These are phyloP conservation scores for Phytophthora brassicae DNA, from an alignment of 352 stramenopile species.

Conservation along the genomic window DNA sequence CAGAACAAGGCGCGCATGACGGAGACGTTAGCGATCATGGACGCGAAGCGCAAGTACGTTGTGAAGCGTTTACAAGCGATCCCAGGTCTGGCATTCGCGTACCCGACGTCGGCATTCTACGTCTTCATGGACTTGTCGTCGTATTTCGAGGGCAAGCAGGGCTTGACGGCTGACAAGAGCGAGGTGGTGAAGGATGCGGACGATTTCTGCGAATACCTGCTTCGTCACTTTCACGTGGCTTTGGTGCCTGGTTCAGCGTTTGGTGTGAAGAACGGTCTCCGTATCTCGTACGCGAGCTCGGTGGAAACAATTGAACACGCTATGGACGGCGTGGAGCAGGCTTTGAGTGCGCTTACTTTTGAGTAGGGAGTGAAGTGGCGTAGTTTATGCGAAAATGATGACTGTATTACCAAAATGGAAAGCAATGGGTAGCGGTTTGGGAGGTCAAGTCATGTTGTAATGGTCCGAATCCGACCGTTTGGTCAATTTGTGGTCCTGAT, in stretches of 20 bases:
- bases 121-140: conserved; percentile 91
- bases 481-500: too few relatives aligned
- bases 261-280: conserved; percentile 90
- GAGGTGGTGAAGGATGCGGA: conserved; percentile 55
- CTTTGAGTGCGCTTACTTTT: conserved; percentile 52
- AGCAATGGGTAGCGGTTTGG: too few relatives aligned
- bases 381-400: too few relatives aligned
- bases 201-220: conserved; percentile 92
- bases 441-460: too few relatives aligned
- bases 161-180: conserved; percentile 37
- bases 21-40: conserved; percentile 51
- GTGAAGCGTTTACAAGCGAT: conserved; percentile 85
- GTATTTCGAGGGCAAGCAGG: conserved; percentile 74
- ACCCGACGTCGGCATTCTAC: conserved; percentile 96
- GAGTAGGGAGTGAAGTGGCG: too few relatives aligned
- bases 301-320: conserved; percentile 83
- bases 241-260: conserved; percentile 96
- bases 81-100: conserved; percentile 72
- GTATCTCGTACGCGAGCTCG: conserved; percentile 97
- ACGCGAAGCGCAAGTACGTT: conserved; percentile 92
- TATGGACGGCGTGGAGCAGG: conserved; percentile 69
- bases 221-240: conserved; percentile 92
- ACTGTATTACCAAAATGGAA: too few relatives aligned
- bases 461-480: too few relatives aligned
- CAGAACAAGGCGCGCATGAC: conserved; percentile 56